phyloP scores from a whole-genome alignment of 176 grass and related monocot species.

The Coix lacrymajobi region DNA sequence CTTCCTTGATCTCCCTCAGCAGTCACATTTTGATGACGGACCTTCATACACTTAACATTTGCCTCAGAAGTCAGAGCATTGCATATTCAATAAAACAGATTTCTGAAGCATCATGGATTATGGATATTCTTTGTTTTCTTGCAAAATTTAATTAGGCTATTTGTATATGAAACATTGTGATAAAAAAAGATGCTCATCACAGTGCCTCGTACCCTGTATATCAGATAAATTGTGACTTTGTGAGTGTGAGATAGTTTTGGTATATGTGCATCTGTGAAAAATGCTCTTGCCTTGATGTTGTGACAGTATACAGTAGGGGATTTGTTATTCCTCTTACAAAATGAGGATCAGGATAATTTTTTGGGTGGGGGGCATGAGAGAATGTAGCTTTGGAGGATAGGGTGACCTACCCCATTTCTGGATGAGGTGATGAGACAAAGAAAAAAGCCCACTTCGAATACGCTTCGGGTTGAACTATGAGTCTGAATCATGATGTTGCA shows the following conservation, averaged over 20 bases:
- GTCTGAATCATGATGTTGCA: conserved; percentile 7
- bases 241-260: not conserved
- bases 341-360: not conserved
- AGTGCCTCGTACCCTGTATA: not conserved
- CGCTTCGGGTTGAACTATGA: not conserved
- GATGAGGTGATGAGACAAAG: not conserved
- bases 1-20: not conserved
- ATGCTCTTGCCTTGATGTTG: conserved; percentile 1
- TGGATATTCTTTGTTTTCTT: not conserved
- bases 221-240: not conserved
- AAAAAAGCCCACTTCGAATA: not conserved
- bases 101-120: not conserved
- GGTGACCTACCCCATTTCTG: not conserved
- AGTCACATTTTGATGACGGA: not conserved
- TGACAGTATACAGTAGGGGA: not conserved
- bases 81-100: not conserved
- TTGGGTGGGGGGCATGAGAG: not conserved
- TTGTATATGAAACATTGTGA: not conserved
- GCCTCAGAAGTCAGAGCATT: not conserved
- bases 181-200: not conserved
- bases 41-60: no score
- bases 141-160: not conserved
- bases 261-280: conserved; percentile 2
- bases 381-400: conserved; percentile 1
- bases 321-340: not conserved